Evolutionary conservation across 148 eudicot species (phyloP).

Genomic region (Chenopodium formosanum): DNA sequence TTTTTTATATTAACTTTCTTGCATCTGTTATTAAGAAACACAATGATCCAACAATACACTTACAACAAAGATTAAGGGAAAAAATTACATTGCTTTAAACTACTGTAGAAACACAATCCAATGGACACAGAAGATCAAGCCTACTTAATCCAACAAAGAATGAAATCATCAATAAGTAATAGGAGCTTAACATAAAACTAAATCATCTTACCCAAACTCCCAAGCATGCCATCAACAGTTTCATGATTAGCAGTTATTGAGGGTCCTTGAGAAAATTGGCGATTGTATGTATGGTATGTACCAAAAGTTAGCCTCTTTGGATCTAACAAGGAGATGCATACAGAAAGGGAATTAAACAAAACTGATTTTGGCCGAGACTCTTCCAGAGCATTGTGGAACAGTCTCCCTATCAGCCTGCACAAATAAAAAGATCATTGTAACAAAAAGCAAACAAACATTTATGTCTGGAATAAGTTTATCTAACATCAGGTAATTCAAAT

Average conservation of each 20-base stretch:
- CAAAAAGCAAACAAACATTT: neutral
- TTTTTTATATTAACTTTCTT: no score
- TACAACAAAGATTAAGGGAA: neutral
- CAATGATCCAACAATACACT: neutral
- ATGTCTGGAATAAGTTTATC: neutral
- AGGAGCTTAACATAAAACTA: neutral
- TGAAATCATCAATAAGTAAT: neutral
- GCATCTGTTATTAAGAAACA: neutral
- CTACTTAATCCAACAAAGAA: neutral
- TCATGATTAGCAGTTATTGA: constrained; percentile 60
- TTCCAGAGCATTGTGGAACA: constrained; percentile 85
- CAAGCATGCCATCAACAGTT: constrained; percentile 90
- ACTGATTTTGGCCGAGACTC: constrained; percentile 90
- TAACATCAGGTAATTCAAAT: neutral
- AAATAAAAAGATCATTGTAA: constrained; percentile 8
- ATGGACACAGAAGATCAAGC: neutral
- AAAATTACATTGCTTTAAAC: neutral
- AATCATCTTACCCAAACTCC: constrained; percentile 58
- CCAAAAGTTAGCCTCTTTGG: constrained; percentile 79
- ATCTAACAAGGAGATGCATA: constrained; percentile 92
- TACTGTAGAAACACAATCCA: neutral
- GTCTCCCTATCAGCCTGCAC: constrained; percentile 77
- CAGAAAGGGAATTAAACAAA: constrained; percentile 76
- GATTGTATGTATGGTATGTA: constrained; percentile 61
- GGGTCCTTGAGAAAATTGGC: constrained; percentile 68